Evolutionary conservation across 2,329 filamentous ascomycete species (phyloP).

Genomic region (Neofusicoccum sp.): DNA sequence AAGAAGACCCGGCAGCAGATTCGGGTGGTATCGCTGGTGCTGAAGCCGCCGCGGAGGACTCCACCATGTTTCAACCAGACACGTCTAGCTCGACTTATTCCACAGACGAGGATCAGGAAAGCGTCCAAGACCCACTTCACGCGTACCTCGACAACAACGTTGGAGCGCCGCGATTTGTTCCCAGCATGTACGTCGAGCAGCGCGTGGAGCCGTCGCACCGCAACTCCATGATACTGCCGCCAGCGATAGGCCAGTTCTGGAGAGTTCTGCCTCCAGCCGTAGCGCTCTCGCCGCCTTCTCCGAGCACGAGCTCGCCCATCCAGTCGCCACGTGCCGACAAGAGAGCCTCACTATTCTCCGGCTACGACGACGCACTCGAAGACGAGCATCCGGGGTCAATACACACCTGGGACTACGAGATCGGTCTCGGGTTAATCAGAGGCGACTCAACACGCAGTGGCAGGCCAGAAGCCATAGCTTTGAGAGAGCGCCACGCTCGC

Average conservation of each 20-base stretch:
- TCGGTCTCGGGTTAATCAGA: neutral
- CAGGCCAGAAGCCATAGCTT: neutral
- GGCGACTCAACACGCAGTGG: neutral
- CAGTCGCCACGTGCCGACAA: neutral
- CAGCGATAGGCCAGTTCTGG: constrained; percentile 3
- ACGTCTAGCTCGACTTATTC: constrained; percentile 11
- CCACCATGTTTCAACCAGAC: too few species aligned
- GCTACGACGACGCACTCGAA: neutral
- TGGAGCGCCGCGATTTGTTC: neutral
- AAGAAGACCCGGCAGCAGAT: neutral
- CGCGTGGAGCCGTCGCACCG: constrained; percentile 8
- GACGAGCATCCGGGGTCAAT: neutral
- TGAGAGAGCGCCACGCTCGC: neutral
- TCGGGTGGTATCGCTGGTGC: neutral
- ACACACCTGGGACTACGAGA: neutral
- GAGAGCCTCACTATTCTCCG: neutral
- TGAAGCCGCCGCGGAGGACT: neutral
- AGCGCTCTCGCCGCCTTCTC: neutral
- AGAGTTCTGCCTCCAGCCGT: neutral
- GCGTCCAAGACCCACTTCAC: constrained; percentile 1
- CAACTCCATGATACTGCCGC: constrained; percentile 16
- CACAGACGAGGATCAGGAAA: neutral
- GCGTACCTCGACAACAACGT: constrained; percentile 4
- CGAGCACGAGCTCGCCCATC: neutral
- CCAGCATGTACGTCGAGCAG: constrained; percentile 16